Evolutionary conservation across 805 yeast species (phyloP).

Genomic region (Candida parachauliodes): DNA sequence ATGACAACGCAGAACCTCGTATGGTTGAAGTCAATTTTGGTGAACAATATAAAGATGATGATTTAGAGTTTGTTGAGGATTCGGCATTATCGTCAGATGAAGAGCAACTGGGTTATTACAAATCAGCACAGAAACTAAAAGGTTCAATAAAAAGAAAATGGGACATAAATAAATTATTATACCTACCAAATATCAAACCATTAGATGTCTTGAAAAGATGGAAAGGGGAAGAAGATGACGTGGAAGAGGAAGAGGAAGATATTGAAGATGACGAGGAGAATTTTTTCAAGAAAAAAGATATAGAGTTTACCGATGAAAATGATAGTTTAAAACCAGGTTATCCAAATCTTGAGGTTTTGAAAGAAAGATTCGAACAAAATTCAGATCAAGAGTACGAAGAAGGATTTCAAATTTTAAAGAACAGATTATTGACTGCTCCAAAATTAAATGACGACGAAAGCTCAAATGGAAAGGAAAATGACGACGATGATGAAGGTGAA

Average conservation of each 20-base stretch:
- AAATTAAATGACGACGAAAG: conserved; percentile 30
- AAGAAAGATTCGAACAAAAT: conserved; percentile 42
- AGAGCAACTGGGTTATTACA: conserved; percentile 32
- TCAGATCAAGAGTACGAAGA: conserved; percentile 39
- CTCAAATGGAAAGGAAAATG: conserved; percentile 21
- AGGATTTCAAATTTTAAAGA: conserved; percentile 39
- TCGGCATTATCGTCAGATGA: conserved; percentile 43
- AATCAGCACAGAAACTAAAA: conserved; percentile 59
- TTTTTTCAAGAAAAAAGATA: conserved; percentile 51
- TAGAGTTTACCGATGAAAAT: conserved; percentile 22
- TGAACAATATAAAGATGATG: conserved; percentile 30
- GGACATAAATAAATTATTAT: conserved; percentile 79
- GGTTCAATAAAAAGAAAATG: conserved; percentile 55
- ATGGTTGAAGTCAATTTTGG: conserved; percentile 48
- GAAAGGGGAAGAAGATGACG: conserved; percentile 48
- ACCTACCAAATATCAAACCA: conserved; percentile 75
- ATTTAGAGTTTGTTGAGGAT: conserved; percentile 44
- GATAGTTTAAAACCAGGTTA: conserved; percentile 37
- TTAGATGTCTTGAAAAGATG: conserved; percentile 69
- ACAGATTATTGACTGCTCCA: conserved; percentile 55
- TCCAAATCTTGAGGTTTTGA: conserved; percentile 41
- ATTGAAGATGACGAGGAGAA: conserved; percentile 42
- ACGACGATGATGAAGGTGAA: conserved; percentile 43
- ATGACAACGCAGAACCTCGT: conserved; percentile 37
- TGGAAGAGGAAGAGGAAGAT: conserved; percentile 40